Evolutionary conservation across 1,139 yeast species (phyloP), one percentile per base, ranked within the genome.

Genomic region (Diutina siamensis): DNA sequence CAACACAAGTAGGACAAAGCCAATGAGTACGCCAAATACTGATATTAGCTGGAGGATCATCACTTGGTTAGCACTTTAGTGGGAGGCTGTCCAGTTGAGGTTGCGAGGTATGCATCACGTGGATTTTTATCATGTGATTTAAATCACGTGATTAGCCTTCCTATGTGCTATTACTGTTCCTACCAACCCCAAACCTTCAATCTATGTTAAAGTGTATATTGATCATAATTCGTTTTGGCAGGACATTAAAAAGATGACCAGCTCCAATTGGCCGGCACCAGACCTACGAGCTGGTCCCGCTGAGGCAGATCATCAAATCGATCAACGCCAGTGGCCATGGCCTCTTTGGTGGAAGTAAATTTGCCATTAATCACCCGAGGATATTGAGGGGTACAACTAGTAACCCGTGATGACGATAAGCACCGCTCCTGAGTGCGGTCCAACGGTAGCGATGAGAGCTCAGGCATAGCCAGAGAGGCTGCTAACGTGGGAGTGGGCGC

Each of bases 241-340:
- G 28, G 28, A 10, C 9, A 20, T 59, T 59, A 80, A 54, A 80
- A 80, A 15, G 84, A 78, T 54, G 83, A 76, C 88, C 88, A 80
- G 55, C 80, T 79, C 87, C 87, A 80, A 55, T 80, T 82, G n/a
- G 80, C 83, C 4, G 87, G 87, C 33, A 80, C 77, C 48, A 78
- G 72, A 4, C 80, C 79, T 15, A 68, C 78, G 40, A 64, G 46
- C 49, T 60, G 68, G 36, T 34, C 41, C 18, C 35, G 45, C 22
- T 25, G 42, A 4, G 20, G n/a, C 32, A 13, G 42, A 20, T 35
- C 32, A 21, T 27, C 32, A 28, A 27, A 45, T 21, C 19, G 31
- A 22, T 15, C 22, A 10, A 25, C 25, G 28, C 28, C 41, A 25
- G 51, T 52, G 7, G 47, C 31, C 40, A 25, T 12, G 8, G 40